These are phyloP conservation scores for Aspergillus neotritici DNA, from an alignment of 2,329 filamentous ascomycete genomes.

Conservation along the genomic window DNA sequence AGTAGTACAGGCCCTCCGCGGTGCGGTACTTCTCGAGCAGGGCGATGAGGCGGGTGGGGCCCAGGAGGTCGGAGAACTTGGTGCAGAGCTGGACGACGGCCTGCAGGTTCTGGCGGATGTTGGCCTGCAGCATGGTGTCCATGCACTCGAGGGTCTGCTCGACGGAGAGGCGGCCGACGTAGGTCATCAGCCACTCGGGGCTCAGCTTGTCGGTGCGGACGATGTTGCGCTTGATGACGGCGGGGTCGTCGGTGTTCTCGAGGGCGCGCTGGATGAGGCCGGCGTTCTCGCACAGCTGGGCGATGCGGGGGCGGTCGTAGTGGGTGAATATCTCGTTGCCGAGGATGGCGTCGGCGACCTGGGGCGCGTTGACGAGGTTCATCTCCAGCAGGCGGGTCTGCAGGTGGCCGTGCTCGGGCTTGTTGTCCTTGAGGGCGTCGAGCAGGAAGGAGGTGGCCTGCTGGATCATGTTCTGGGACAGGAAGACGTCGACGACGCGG, in stretches of 20 bases:
- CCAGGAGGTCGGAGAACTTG: slow-evolving; percentile 94
- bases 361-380: slow-evolving; percentile 93
- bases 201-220: slow-evolving; percentile 77
- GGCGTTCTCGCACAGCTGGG: slow-evolving; percentile 86
- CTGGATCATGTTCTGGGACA: slow-evolving; percentile 95
- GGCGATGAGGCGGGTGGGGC: slow-evolving; percentile 79
- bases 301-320: slow-evolving; percentile 87
- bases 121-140: slow-evolving; percentile 91
- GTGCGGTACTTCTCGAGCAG: slow-evolving; percentile 98
- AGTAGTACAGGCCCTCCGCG: slow-evolving; percentile 94
- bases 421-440: slow-evolving; percentile 91
- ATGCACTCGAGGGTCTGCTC: slow-evolving; percentile 92
- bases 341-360: slow-evolving; percentile 95
- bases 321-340: slow-evolving; percentile 98
- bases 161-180: slow-evolving; percentile 90
- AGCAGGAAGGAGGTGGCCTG: slow-evolving; percentile 97
- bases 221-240: slow-evolving; percentile 84
- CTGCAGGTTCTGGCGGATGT: slow-evolving; percentile 95
- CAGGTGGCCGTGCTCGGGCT: slow-evolving; percentile 83
- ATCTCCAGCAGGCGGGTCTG: slow-evolving; percentile 96
- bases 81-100: slow-evolving; percentile 92
- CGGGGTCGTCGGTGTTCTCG: slow-evolving; percentile 90
- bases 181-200: slow-evolving; percentile 83
- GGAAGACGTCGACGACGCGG: slow-evolving; percentile 94
- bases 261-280: slow-evolving; percentile 80